Evolutionary conservation across 1,139 yeast genomes (phyloP), one percentile per base, ranked within the genome.

Genomic region (Hemisphaericaspora lyxosophila): DNA sequence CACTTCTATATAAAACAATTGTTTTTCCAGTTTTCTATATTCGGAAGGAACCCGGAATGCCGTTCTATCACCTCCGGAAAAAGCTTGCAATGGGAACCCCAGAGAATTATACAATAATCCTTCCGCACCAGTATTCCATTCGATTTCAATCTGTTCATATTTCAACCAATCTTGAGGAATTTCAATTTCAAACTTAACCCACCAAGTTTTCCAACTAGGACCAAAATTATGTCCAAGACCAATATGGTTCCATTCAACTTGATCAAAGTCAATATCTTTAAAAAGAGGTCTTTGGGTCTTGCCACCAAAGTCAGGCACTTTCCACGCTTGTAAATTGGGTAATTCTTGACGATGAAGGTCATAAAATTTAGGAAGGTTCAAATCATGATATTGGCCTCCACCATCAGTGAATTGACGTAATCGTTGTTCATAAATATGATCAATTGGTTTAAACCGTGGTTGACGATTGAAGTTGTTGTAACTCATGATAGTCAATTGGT

Each of bases 121-220:
- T 60, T 92, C 98, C 51, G 85, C 84, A 42, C 80, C 78, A 35
- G 89, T 80, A 56, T 92, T 95, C 90, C 95, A 92, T 44, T 88
- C 85, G 43, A 89, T 78, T 39, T 80, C 67, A 32, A 89, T 73
- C 28, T 73, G 74, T 39, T 56, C 70, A 58, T 71, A 55, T 12
- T 60, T 51, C 14, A 71, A 49, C 85, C 92, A 85, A 3, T 68
- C 59, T 15, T 67, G 53, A 0, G 96, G 95, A 6, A 90, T 67
- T 22, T 69, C 67, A 45, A 86, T 62, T 18, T 72, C 64, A 28
- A 90, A 67, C 50, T 81, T 77, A 62, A 92, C 88, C 98, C 98
- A 92, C 50, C 89, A 94, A 1, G 97, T 85, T 46, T 92, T 83
- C 98, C 97, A 92, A 12, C 95, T 84, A 2, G 97, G 97, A 0